phyloP scores from a whole-genome alignment of 306 rosid species.

The Macrotyloma uniflorum region DNA sequence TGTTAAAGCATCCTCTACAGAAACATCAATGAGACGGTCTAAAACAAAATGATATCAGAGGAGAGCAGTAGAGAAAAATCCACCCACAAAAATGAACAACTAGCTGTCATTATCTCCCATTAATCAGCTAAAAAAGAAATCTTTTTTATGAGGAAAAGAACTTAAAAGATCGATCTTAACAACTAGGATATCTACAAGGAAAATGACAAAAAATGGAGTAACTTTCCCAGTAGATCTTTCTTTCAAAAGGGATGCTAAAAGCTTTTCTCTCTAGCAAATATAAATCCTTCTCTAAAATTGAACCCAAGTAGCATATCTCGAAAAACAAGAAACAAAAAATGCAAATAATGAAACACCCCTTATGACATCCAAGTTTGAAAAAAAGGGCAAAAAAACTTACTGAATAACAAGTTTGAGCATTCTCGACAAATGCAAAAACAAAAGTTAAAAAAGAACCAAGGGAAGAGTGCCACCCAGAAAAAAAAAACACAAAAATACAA shows the following conservation, averaged over 20 bases:
- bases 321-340: conserved; percentile 1
- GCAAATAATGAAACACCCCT: not conserved
- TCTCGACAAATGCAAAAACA: not conserved
- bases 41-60: conserved; percentile 15
- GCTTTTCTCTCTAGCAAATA: not conserved
- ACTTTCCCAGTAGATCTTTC: conserved; percentile 30
- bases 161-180: conserved; percentile 4
- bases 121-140: conserved; percentile 8
- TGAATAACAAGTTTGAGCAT: not conserved
- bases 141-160: not conserved
- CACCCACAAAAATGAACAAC: conserved; percentile 21
- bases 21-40: conserved; percentile 11
- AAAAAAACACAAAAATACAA: not conserved
- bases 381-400: not conserved
- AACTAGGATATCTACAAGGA: conserved; percentile 1
- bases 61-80: conserved; percentile 16
- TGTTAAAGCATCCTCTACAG: conserved; percentile 15
- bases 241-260: not conserved
- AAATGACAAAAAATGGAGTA: conserved; percentile 36
- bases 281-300: not conserved
- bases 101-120: conserved; percentile 43
- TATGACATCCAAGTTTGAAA: not conserved
- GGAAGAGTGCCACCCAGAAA: not conserved
- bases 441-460: not conserved
- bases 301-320: not conserved